These are phyloP conservation scores for Hygrophorus russula DNA, from an alignment of 768 basidiomycete species.

Conservation along the genomic window DNA sequence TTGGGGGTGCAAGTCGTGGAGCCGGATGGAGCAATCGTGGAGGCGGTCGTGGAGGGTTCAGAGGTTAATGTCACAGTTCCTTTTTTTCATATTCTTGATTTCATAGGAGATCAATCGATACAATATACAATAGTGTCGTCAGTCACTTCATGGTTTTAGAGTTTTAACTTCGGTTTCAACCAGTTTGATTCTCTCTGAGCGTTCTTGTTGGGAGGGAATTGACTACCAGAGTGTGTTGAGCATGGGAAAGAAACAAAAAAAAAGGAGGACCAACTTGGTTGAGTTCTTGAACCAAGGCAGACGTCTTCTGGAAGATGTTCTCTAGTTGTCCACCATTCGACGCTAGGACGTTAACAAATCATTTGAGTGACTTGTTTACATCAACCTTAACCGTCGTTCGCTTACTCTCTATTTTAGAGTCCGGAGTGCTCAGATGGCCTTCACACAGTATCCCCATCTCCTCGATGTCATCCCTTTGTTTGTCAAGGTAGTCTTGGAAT, in stretches of 20 bases:
- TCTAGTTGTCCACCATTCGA: constrained; percentile 6
- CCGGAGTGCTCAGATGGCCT: constrained; percentile 9
- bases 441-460: constrained; percentile 10
- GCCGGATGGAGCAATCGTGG: constrained; percentile 25
- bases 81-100: no score
- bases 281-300: constrained; percentile 34
- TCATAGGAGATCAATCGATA: no score
- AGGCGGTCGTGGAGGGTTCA: constrained; percentile 27
- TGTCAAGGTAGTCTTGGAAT: constrained; percentile 19
- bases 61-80: not conserved
- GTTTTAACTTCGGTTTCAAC: constrained; percentile 40
- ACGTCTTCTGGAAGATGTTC: constrained; percentile 20
- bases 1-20: constrained; percentile 35
- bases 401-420: constrained; percentile 11
- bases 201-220: constrained; percentile 37
- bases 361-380: not conserved
- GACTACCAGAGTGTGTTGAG: constrained; percentile 20
- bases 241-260: not conserved
- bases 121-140: not conserved
- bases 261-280: constrained; percentile 31
- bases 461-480: constrained; percentile 17
- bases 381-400: not conserved
- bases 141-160: constrained; percentile 21
- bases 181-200: constrained; percentile 32
- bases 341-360: constrained; percentile 1